Base-by-base conservation (phyloP, 306 rosid genomes). In the Quercus robur region DNA sequence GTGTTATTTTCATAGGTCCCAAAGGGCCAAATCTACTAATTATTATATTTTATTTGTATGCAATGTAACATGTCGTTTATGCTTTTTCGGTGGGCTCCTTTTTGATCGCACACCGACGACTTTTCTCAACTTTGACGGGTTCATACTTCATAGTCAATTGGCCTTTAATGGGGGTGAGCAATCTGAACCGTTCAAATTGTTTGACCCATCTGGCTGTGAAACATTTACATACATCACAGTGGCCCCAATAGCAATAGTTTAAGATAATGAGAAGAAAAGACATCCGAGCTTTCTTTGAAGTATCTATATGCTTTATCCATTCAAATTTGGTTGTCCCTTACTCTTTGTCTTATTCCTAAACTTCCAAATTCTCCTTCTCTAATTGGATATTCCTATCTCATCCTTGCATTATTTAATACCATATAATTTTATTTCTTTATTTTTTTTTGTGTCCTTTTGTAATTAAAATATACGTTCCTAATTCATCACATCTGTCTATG, bases 11-110 rank as follows among this genome's bases (percentile, higher is more conserved):
- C 83, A 2, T 46, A 75, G 62, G 70, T 67, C 74, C 68, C 78
- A 44, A n/a, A n/a, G n/a, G n/a, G n/a, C n/a, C n/a, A n/a, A 21
- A 49, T 3, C 21, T 38, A 41, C 61, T 28, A 26, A 38, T 38
- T 38, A 41, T 41, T 41, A 41, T 41, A 41, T 41, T 41, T 46
- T 21, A 4, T 21, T 20, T 64, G 3, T 28, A 71, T 23, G 69
- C 63, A 19, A 75, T 69, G 31, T 75, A 38, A 23, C 4, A 64
- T 74, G 79, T 80, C 83, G 83, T 66, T 54, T 73, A 5, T 54
- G 13, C 15, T 0, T 8, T 8, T 35, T 3, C 1, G 62, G 78
- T 79, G 58, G 82, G 20, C 74, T 73, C 56, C 31, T 54, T 30
- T 63, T 73, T 56, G 21, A 63, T 15, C 49, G 78, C 56, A 44